A percentile compares a stretch with the other conserved stretches of the same genome.
phyloP scores from a whole-genome alignment of 129 eudicot species.

The Artemisia annua region DNA sequence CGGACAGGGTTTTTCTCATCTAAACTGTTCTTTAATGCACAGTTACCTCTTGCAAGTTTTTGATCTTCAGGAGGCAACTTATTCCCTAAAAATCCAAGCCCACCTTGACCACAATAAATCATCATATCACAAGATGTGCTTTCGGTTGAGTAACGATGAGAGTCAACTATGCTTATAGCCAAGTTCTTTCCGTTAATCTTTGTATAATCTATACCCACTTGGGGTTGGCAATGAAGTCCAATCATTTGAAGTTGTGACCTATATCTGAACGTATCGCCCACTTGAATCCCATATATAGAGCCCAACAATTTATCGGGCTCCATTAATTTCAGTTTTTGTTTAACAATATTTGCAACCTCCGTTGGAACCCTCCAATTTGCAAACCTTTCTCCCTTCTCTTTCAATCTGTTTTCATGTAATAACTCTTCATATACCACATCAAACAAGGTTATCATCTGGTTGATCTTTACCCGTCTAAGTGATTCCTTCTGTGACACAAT shows the following conservation, averaged over 20 bases:
- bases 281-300: constrained; percentile 47
- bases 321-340: constrained; percentile 27
- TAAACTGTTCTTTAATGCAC: constrained; percentile 47
- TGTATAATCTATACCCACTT: constrained; percentile 47
- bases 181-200: constrained; percentile 28
- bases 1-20: constrained; percentile 25
- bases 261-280: constrained; percentile 46
- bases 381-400: constrained; percentile 14
- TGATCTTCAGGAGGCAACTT: constrained; percentile 35
- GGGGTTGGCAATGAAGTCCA: constrained; percentile 53
- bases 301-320: constrained; percentile 31
- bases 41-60: constrained; percentile 41
- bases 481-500: background rate
- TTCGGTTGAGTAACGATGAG: constrained; percentile 46
- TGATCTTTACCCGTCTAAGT: constrained; percentile 29
- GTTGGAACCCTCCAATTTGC: background rate
- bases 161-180: constrained; percentile 57
- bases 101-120: constrained; percentile 60
- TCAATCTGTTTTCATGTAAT: background rate
- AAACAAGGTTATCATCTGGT: constrained; percentile 37
- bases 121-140: constrained; percentile 28
- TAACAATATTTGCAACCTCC: constrained; percentile 31
- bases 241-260: constrained; percentile 48
- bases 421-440: constrained; percentile 14
- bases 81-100: constrained; percentile 6